Evolutionary conservation across 2,329 filamentous ascomycete genomes (phyloP), one percentile per base, ranked within the genome.

Genomic region (Gnomoniopsis smithogilvyi): DNA sequence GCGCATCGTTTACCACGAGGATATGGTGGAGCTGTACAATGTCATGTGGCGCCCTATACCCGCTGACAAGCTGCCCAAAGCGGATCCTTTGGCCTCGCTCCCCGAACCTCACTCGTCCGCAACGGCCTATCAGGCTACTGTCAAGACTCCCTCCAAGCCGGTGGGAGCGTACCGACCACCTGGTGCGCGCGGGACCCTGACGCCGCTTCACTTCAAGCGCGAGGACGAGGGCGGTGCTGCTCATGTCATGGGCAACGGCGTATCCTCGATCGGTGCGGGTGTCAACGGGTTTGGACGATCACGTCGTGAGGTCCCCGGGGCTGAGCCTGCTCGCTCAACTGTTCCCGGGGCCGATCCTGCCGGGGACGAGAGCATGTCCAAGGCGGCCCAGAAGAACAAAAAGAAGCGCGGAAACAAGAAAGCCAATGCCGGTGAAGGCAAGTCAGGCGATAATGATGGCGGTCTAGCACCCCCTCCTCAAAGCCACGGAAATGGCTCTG

Each of bases 161-260:
- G 92, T 91, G n/a, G 95, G 95, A 65, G 95, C 95, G 3, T 99
- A 99, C 73, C 89, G 95, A 50, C 95, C 95, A 43, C 95, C 95
- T 2, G 95, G 95, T 65, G 95, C 95, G 30, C 90, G 95, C 66
- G 95, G 95, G 54, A 87, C 90, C 63, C 84, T 87, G 56, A 98
- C 95, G 0, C 95, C 95, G 11, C 80, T 98, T 63, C 91, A 95
- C 67, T 99, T 98, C 80, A 96, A 96, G 81, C 92, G 95, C 59
- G 95, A 99, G 74, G 95, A 99, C 65, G 92, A 99, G 76, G 95
- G 95, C 54, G 95, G 95, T 55, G 90, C 71, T 10, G 93, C 94
- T 7, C 96, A 93, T 70, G 79, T 91, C 60, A 82, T 86, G 66
- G 88, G 90, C 73, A 94, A 95, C 64, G 92, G 91, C 30, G 83